Percentiles rank a stretch among this genome's conserved stretches.
Evolutionary conservation across 345 rosid genomes (phyloP).

Genomic region (Eucalyptus polybractea): DNA sequence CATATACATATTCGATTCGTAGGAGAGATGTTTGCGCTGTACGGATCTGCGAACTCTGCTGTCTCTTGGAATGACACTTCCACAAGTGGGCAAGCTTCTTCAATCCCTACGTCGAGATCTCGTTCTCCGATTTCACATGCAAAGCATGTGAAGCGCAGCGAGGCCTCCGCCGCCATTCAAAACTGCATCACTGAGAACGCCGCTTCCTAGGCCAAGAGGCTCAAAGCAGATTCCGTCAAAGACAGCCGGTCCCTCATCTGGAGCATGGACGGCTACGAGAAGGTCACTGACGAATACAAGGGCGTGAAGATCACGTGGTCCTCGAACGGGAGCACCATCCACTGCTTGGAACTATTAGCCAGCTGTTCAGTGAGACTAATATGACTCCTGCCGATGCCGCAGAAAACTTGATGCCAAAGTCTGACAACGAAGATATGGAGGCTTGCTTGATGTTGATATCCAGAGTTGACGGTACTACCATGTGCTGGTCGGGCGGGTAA

Average conservation of each 20-base stretch:
- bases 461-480: too few relatives aligned
- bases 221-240: background rate
- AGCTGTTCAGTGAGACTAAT: background rate
- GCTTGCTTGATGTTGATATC: background rate
- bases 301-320: conserved; percentile 2
- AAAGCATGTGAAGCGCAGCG: background rate
- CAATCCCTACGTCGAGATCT: background rate
- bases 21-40: background rate
- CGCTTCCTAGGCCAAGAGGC: background rate
- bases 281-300: background rate
- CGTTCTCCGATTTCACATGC: background rate
- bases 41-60: background rate
- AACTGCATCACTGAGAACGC: background rate
- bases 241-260: background rate
- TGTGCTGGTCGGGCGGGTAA: too few relatives aligned
- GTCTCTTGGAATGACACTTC: background rate
- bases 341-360: background rate
- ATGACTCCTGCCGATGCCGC: conserved; percentile 6
- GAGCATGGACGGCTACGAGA: conserved; percentile 1
- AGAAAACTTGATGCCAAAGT: conserved; percentile 5
- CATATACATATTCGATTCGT: background rate
- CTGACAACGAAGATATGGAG: background rate
- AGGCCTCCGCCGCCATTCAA: background rate
- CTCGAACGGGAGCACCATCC: background rate
- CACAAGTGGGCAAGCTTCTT: background rate